Evolutionary conservation across 352 stramenopile species (phyloP), one percentile per base, ranked within the genome.

Genomic region (Phytophthora meadii): DNA sequence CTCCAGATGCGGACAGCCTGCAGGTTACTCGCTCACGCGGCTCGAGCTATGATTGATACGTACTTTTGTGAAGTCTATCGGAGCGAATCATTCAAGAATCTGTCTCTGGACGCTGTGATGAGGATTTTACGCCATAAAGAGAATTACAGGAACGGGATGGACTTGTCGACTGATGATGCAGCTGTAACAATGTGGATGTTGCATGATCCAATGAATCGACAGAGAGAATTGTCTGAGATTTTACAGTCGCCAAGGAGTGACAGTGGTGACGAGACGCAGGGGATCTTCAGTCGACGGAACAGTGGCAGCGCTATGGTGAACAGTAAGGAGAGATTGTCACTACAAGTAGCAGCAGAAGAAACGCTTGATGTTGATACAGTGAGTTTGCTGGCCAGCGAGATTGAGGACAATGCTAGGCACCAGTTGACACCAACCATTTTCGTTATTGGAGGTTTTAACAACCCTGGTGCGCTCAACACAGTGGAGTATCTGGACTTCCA

Each of bases 401-500:
- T 56, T 11, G 27, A 65, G 28, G 17, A 51, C 7, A 40, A 51
- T 36, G n/a, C 24, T 1, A 67, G 66, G 11, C 53, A 65, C 12
- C 62, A 70, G 17, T 40, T 67, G 30, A 88, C 71, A 3, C 82
- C 84, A 11, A 82, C 81, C 10, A 81, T 90, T 56, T 89, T 92
- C 50, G 84, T 75, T 3, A 79, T 92, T 28, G 84, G 84, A n/a
- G 84, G 84, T 0, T 88, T 90, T 34, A 89, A 89, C 46, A 84
- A 81, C 0, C 77, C 81, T 4, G 79, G 68, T 1, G 77, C 82
- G 22, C 54, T 91, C 11, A 78, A 81, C 24, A 76, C 75, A 2
- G 74, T 90, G 24, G 84, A 93, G 57, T 88, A 84, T 45, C 58
- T 93, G 5, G 84, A 93, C 44, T 88, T 89, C 46, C 76, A 90